These are phyloP conservation scores for Mucor saturninus DNA, from an alignment of 371 early-diverging fungal species.

Conservation along the genomic window DNA sequence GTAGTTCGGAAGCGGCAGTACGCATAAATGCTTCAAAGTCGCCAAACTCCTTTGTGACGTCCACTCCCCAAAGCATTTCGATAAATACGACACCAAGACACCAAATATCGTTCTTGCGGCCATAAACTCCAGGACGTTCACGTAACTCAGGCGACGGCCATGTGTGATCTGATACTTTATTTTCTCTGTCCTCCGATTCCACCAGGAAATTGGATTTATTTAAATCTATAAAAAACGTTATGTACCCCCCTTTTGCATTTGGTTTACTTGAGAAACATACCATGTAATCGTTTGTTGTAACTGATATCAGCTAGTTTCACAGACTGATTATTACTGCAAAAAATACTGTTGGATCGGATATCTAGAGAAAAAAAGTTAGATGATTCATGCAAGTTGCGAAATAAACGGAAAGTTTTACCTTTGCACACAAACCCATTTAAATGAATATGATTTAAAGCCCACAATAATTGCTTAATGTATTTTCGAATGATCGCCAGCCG, in stretches of 20 bases:
- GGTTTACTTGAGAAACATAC: constrained; percentile 16
- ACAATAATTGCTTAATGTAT: constrained; percentile 63
- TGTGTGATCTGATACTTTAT: constrained; percentile 19
- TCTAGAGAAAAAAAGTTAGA: constrained; percentile 19
- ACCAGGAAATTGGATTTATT: constrained; percentile 47
- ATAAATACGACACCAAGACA: constrained; percentile 72
- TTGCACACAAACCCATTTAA: constrained; percentile 64
- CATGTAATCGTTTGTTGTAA: constrained; percentile 53
- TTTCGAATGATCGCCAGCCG: constrained; percentile 55
- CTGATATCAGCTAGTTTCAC: constrained; percentile 54
- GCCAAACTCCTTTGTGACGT: constrained; percentile 59
- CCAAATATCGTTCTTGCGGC: constrained; percentile 81
- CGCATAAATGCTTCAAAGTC: constrained; percentile 62
- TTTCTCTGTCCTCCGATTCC: constrained; percentile 43
- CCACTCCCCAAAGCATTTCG: constrained; percentile 77
- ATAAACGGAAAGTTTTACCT: constrained; percentile 33
- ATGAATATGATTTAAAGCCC: constrained; percentile 63
- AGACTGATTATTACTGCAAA: constrained; percentile 41
- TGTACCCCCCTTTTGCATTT: not conserved
- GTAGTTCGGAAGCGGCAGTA: constrained; percentile 53
- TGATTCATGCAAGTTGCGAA: not conserved
- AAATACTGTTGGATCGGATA: constrained; percentile 44
- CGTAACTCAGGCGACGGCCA: constrained; percentile 67
- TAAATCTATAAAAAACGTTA: constrained; percentile 33
- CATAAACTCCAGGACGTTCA: constrained; percentile 60